Conservation (phyloP, 2,329 filamentous ascomycete species). For the Fonsecaea nubica region DNA sequence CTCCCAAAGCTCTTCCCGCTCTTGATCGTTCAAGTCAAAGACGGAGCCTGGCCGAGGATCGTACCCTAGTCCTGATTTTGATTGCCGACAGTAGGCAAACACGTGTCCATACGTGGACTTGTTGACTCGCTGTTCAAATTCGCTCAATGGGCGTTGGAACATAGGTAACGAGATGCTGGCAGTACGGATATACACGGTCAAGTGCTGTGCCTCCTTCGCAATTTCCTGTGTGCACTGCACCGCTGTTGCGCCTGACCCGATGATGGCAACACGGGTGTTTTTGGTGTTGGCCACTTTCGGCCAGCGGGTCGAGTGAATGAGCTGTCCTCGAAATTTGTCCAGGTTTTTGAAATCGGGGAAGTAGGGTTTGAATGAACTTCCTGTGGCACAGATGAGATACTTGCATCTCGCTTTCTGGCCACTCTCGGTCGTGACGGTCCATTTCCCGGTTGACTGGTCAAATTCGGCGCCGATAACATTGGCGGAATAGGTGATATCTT, state of each 20-base stretch:
- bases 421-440: constrained; percentile 49
- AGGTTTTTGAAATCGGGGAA: constrained; percentile 66
- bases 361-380: constrained; percentile 62
- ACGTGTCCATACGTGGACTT: constrained; percentile 57
- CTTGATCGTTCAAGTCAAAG: constrained; percentile 18
- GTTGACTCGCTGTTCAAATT: constrained; percentile 59
- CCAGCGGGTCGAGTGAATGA: constrained; percentile 67
- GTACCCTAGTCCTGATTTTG: constrained; percentile 66
- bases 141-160: constrained; percentile 56
- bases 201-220: constrained; percentile 57
- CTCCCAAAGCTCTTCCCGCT: constrained; percentile 56
- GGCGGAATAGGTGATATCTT: constrained; percentile 45
- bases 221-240: constrained; percentile 69
- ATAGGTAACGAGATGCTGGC: constrained; percentile 70
- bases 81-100: constrained; percentile 58
- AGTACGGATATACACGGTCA: constrained; percentile 66
- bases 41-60: constrained; percentile 57
- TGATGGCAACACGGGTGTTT: constrained; percentile 59
- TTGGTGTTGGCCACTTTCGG: constrained; percentile 57
- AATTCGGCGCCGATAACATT: constrained; percentile 47
- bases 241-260: constrained; percentile 69
- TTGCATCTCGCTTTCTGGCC: constrained; percentile 37
- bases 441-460: constrained; percentile 43
- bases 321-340: constrained; percentile 43
- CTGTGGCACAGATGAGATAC: constrained; percentile 23